Evolutionary conservation across 345 rosid genomes (phyloP).

Genomic region (Syzygium aromaticum): DNA sequence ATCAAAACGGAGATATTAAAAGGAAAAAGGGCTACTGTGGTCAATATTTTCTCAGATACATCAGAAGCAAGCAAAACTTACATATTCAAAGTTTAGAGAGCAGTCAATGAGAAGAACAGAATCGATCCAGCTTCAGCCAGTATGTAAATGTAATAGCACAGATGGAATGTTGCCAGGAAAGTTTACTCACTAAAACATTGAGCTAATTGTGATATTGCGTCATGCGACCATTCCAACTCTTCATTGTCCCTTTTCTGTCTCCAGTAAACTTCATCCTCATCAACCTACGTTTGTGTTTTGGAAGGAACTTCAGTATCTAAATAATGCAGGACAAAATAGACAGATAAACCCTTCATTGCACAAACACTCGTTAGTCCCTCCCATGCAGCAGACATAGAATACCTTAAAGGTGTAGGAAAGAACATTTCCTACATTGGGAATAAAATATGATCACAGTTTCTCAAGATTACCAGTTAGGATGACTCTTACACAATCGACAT

Average conservation of each 20-base stretch:
- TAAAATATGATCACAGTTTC: neutral
- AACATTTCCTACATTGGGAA: neutral
- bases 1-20: neutral
- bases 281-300: constrained; percentile 45
- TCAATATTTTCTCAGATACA: neutral
- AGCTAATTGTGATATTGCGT: constrained; percentile 50
- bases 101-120: neutral
- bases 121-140: neutral
- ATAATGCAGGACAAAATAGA: neutral
- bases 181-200: constrained; percentile 60
- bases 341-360: neutral
- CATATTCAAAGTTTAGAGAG: neutral
- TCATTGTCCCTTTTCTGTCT: constrained; percentile 59
- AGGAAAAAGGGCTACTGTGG: neutral
- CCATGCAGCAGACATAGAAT: neutral
- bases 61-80: neutral
- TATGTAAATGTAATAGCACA: neutral
- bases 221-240: constrained; percentile 68
- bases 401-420: neutral
- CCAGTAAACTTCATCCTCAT: constrained; percentile 84
- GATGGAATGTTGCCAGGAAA: neutral
- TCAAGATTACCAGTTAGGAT: neutral
- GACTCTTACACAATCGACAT: neutral
- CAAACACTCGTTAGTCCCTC: neutral
- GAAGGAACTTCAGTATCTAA: constrained; percentile 7